Base-by-base conservation (phyloP, 257 asterid species). In the Fraxinus anomala region DNA sequence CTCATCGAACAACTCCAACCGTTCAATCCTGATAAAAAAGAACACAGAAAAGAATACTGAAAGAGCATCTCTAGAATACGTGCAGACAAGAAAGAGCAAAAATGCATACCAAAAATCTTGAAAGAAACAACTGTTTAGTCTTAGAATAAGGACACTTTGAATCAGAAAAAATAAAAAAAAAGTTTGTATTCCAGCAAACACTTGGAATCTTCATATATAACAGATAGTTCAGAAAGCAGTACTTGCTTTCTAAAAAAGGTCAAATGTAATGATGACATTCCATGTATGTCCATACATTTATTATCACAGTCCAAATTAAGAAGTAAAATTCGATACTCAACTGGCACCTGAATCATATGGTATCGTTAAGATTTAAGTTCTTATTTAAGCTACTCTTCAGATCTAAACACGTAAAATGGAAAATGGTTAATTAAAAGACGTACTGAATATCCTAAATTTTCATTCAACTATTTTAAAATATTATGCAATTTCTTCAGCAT, bases 1-100 rank as follows among this genome's bases (percentile, higher is more conserved):
- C 74, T 88, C 92, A 76, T 88, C 94, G 68, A 89, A 88, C 82
- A 94, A 81, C 82, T 96, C 99, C 90, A 96, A 84, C 80, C 94
- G 87, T 75, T 93, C 99, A 84, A 93, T 96, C 97, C 99, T 96
- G 79, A 69, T 80, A 67, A 80, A 85, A 85, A 69, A 79, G 76
- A 75, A 80, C 71, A 74, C 63, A 70, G 80, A 87, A 51, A 76
- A 73, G 81, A 80, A 78, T 56, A 71, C 34, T 72, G 73, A 73
- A 84, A 68, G 73, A 79, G 77, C 34, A 54, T 71, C 31, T 68
- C 34, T 40, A 66, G 49, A 77, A 6, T 17, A 66, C 69, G 67
- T 31, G 31, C 77, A 74, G 67, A 70, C 49, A 61, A 71, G 34
- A 76, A 71, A 79, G 69, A 73, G 82, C 70, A 75, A 81, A 82